phyloP scores from a whole-genome alignment of 352 stramenopile genomes.

The Nothophytophthora sp. region DNA sequence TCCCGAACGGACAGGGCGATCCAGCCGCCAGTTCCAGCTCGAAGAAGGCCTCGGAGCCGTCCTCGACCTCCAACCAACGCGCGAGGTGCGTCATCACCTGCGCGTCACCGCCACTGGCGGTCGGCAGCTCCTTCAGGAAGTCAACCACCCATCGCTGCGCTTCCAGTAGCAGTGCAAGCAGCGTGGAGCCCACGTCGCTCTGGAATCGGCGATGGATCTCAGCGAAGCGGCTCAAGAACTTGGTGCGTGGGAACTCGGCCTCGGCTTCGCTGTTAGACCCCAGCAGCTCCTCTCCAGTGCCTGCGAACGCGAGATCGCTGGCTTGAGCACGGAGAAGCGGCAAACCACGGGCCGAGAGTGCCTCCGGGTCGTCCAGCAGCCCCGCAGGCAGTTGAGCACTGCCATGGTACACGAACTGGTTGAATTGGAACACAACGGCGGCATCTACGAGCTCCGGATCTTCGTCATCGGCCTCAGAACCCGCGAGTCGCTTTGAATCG shows the following conservation, averaged over 20 bases:
- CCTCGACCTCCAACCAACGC: slow-evolving; percentile 51
- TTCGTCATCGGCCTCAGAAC: slow-evolving; percentile 16
- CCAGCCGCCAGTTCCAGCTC: slow-evolving; percentile 47
- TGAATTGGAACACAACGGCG: slow-evolving; percentile 67
- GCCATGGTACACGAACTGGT: slow-evolving; percentile 60
- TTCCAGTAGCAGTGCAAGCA: slow-evolving; percentile 47
- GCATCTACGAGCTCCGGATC: slow-evolving; percentile 24
- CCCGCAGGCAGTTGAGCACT: slow-evolving; percentile 19
- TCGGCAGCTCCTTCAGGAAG: slow-evolving; percentile 50
- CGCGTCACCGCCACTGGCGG: slow-evolving; percentile 25
- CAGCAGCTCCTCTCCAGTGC: slow-evolving; percentile 33
- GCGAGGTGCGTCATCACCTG: slow-evolving; percentile 35
- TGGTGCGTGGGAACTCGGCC: slow-evolving; percentile 15
- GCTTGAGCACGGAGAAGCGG: slow-evolving; percentile 50
- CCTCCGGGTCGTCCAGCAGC: slow-evolving; percentile 46
- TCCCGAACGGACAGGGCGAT: slow-evolving; percentile 18
- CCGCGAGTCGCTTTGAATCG: slow-evolving; percentile 1
- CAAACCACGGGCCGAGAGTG: slow-evolving; percentile 33
- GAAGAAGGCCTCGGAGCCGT: slow-evolving; percentile 59
- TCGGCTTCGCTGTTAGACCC: slow-evolving; percentile 17
- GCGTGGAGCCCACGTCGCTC: slow-evolving; percentile 14
- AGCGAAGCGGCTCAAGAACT: slow-evolving; percentile 24
- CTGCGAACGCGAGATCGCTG: slow-evolving; percentile 34
- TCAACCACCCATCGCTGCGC: slow-evolving; percentile 55
- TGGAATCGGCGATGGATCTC: slow-evolving; percentile 29